Evolutionary conservation across 1,284 basidiomycete genomes (phyloP).

Genomic region (Pulveroboletus sp.): DNA sequence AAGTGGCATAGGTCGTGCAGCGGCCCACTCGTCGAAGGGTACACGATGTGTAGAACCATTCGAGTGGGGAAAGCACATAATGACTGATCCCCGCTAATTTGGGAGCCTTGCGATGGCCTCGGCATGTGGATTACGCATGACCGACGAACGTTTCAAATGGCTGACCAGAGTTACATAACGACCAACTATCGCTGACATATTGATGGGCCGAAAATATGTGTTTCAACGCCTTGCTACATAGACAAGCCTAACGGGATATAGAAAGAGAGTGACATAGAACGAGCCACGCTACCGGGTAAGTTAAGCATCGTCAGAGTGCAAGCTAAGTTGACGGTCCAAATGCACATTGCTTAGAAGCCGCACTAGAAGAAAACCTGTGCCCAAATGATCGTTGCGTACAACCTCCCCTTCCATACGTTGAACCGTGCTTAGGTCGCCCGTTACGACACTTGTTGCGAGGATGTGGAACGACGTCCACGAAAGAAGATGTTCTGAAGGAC

Average conservation of each 20-base stretch:
- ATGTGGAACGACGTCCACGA: slow-evolving; percentile 56
- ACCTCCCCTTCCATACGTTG: slow-evolving; percentile 55
- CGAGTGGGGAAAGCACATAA: too few species aligned
- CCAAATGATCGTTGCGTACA: slow-evolving; percentile 20
- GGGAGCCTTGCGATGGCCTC: background rate
- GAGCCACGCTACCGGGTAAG: background rate
- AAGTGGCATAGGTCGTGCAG: too few species aligned
- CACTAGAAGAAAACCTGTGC: slow-evolving; percentile 19
- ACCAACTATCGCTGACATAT: background rate
- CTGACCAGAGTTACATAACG: background rate
- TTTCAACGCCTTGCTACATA: background rate
- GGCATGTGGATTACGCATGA: too few species aligned
- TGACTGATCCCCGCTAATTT: too few species aligned
- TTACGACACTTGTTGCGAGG: slow-evolving; percentile 69
- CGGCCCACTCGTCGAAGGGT: too few species aligned
- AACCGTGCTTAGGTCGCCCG: slow-evolving; percentile 69
- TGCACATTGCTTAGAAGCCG: slow-evolving; percentile 12
- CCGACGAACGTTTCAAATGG: background rate
- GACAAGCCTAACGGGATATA: background rate
- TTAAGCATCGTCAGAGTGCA: slow-evolving; percentile 1
- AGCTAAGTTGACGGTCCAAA: slow-evolving; percentile 9
- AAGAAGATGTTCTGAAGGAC: slow-evolving; percentile 39
- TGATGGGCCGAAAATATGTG: background rate
- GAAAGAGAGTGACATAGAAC: background rate
- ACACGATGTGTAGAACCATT: too few species aligned